A percentile compares a stretch with the other conserved stretches of the same genome.
phyloP scores from a whole-genome alignment of 73 alveolate species.

The Paramecium pentaurelia region DNA sequence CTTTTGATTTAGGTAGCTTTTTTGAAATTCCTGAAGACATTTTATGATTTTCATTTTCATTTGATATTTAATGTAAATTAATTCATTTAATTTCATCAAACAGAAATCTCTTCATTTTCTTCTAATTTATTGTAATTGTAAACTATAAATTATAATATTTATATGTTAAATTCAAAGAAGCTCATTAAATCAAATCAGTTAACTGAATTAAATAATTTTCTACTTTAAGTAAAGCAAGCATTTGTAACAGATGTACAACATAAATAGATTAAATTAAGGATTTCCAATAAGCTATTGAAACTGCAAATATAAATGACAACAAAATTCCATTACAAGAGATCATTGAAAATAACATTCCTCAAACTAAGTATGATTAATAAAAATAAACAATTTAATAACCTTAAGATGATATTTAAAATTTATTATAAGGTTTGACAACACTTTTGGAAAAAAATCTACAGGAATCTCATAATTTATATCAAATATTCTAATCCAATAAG shows the following conservation, averaged over 20 bases:
- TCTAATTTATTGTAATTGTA: background rate
- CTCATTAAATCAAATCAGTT: background rate
- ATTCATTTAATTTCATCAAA: background rate
- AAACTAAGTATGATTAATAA: background rate
- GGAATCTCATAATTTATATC: background rate
- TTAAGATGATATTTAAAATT: background rate
- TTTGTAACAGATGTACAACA: background rate
- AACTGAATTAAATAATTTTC: background rate
- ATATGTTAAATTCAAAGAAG: background rate
- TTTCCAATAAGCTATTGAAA: background rate
- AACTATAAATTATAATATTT: background rate
- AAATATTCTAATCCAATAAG: background rate
- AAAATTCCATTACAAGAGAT: background rate
- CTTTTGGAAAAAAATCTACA: constrained; percentile 5
- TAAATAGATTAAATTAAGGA: background rate
- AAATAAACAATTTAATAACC: background rate
- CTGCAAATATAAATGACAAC: background rate
- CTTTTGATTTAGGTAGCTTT: background rate
- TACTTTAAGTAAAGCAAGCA: background rate
- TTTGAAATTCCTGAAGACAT: background rate
- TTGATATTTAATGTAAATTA: background rate
- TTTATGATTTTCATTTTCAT: background rate
- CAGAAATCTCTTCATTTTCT: background rate
- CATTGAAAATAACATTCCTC: background rate
- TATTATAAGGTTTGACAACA: background rate